A percentile compares a stretch with the other conserved stretches of the same genome.
phyloP scores from a whole-genome alignment of 441 rosid genomes.

The Croton setiger region DNA sequence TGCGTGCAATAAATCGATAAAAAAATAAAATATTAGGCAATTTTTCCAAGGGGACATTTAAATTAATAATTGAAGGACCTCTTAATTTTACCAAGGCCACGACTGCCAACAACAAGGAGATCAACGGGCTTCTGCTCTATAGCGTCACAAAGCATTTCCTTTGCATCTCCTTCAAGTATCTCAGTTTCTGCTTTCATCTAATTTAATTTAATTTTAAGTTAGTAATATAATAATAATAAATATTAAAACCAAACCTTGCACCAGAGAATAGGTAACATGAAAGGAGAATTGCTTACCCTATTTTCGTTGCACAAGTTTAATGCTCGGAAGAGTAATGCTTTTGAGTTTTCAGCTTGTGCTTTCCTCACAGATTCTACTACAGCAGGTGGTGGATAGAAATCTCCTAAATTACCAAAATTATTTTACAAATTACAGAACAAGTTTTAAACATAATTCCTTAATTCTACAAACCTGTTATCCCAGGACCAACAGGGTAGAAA shows the following conservation, averaged over 20 bases:
- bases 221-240: background rate
- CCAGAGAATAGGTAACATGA: background rate
- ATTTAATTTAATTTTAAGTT: background rate
- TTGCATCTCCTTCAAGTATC: constrained; percentile 61
- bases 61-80: no score
- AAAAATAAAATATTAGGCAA: no score
- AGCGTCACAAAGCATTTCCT: constrained; percentile 70
- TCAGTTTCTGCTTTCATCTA: constrained; percentile 65
- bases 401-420: constrained; percentile 22
- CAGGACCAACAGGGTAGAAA: constrained; percentile 57
- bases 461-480: constrained; percentile 43
- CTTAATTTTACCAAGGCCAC: constrained; percentile 69
- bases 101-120: constrained; percentile 72
- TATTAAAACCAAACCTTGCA: background rate
- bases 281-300: no score
- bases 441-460: no score
- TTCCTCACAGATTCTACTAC: constrained; percentile 44
- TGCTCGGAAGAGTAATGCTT: constrained; percentile 49
- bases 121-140: constrained; percentile 60
- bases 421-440: background rate
- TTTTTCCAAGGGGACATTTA: no score
- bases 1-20: no score
- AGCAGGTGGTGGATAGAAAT: constrained; percentile 39
- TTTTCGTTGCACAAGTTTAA: constrained; percentile 41
- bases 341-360: constrained; percentile 50